phyloP scores from a whole-genome alignment of 805 yeast species.

The Cyberlindnera sargentensis region DNA sequence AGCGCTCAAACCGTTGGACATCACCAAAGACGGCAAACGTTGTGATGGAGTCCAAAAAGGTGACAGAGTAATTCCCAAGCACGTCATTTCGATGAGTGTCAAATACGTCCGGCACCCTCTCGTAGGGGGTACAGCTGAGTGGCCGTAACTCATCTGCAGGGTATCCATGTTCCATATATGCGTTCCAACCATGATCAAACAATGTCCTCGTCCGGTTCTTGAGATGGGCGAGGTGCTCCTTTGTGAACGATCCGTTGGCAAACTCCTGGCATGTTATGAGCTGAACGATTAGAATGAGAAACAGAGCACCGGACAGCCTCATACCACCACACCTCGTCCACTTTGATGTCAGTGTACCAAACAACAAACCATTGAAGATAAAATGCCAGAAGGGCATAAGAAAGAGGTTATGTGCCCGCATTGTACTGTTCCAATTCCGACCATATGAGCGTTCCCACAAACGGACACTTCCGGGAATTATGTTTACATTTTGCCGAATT shows the following conservation, averaged over 20 bases:
- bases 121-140: conserved; percentile 58
- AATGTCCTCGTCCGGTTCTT: conserved; percentile 44
- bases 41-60: conserved; percentile 74
- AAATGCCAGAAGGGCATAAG: too few species aligned
- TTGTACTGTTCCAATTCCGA: neutral
- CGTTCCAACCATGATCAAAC: conserved; percentile 69
- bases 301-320: too few species aligned
- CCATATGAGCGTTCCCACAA: neutral
- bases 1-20: conserved; percentile 42
- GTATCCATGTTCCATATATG: conserved; percentile 62
- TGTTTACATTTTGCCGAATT: conserved; percentile 17
- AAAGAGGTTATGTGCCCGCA: too few species aligned
- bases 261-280: neutral
- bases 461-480: conserved; percentile 3
- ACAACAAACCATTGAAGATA: too few species aligned
- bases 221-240: conserved; percentile 24
- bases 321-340: too few species aligned
- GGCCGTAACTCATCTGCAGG: conserved; percentile 84
- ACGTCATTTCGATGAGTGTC: conserved; percentile 72
- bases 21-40: conserved; percentile 70
- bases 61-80: conserved; percentile 74
- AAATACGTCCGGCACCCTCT: conserved; percentile 48
- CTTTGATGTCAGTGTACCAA: too few species aligned
- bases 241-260: conserved; percentile 14
- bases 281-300: too few species aligned